Conservation (phyloP, 1,139 yeast genomes). For the Pichia sp. region DNA sequence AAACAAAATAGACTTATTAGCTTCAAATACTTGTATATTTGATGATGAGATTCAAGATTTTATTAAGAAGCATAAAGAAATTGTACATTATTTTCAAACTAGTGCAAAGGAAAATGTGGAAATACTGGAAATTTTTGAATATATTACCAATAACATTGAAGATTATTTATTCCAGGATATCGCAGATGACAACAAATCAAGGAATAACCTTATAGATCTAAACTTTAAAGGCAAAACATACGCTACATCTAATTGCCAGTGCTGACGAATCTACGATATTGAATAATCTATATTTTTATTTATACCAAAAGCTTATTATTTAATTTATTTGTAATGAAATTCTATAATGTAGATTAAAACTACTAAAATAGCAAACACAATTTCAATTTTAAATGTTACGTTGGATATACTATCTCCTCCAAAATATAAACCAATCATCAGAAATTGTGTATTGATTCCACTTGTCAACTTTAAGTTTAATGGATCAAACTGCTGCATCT, state of each 20-base stretch:
- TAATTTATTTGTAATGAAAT: no score
- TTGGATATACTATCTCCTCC: neutral
- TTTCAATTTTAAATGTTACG: no score
- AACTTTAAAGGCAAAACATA: slow-evolving; percentile 10
- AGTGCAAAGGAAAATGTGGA: slow-evolving; percentile 47
- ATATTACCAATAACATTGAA: slow-evolving; percentile 37
- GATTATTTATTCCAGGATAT: slow-evolving; percentile 27
- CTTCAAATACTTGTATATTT: slow-evolving; percentile 18
- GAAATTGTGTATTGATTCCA: slow-evolving; percentile 5
- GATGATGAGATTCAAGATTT: slow-evolving; percentile 18
- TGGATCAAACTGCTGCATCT: no score
- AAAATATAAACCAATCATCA: slow-evolving; percentile 3
- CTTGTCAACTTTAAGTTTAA: no score
- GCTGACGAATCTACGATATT: slow-evolving; percentile 32
- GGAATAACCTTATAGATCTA: slow-evolving; percentile 24
- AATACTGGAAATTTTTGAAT: slow-evolving; percentile 37
- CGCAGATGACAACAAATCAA: slow-evolving; percentile 14
- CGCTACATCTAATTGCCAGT: slow-evolving; percentile 12
- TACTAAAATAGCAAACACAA: no score
- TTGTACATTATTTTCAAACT: slow-evolving; percentile 31
- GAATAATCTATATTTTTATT: no score
- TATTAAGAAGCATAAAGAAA: slow-evolving; percentile 15
- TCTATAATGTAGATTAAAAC: no score
- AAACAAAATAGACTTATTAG: slow-evolving; percentile 37
- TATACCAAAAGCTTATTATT: no score